phyloP scores from a whole-genome alignment of 2,329 filamentous ascomycete genomes.

The Plectosphaerella plurivora region DNA sequence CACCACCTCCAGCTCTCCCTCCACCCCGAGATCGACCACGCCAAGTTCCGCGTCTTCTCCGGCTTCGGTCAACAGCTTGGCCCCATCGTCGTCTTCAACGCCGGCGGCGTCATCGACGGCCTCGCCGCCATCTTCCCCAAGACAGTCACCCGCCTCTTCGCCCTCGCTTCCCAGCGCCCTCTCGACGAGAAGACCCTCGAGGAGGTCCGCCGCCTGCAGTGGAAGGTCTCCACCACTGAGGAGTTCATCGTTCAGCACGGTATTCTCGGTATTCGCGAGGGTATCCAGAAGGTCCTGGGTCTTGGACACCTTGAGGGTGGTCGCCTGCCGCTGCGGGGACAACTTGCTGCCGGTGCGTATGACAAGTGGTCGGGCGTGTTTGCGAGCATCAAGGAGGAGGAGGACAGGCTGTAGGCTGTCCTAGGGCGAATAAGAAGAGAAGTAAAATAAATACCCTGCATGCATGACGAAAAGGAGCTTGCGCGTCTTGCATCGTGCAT shows the following conservation, averaged over 20 bases:
- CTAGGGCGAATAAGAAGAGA: too few species aligned
- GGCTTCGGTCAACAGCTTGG: slow-evolving; percentile 64
- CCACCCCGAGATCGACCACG: slow-evolving; percentile 56
- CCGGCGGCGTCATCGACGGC: slow-evolving; percentile 63
- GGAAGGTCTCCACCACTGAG: slow-evolving; percentile 55
- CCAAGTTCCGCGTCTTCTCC: slow-evolving; percentile 58
- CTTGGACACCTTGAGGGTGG: slow-evolving; percentile 55
- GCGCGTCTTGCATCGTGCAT: background rate
- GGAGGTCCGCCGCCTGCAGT: slow-evolving; percentile 56
- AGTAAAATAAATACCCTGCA: background rate
- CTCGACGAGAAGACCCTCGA: slow-evolving; percentile 37
- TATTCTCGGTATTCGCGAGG: slow-evolving; percentile 62
- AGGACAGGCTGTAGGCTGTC: slow-evolving; percentile 10
- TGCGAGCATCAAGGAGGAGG: slow-evolving; percentile 20
- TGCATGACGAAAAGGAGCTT: background rate
- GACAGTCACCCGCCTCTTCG: slow-evolving; percentile 53
- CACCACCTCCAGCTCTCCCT: slow-evolving; percentile 59
- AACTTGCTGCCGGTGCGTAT: slow-evolving; percentile 49
- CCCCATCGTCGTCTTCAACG: slow-evolving; percentile 58
- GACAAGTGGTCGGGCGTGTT: slow-evolving; percentile 20
- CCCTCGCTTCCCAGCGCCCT: slow-evolving; percentile 31
- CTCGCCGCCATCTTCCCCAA: slow-evolving; percentile 62
- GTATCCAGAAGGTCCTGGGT: slow-evolving; percentile 49
- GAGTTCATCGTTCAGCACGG: slow-evolving; percentile 58
- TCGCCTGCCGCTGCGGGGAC: slow-evolving; percentile 52